Evolutionary conservation across 495 filamentous ascomycete genomes (phyloP).

Genomic region (Terfezia claveryi): DNA sequence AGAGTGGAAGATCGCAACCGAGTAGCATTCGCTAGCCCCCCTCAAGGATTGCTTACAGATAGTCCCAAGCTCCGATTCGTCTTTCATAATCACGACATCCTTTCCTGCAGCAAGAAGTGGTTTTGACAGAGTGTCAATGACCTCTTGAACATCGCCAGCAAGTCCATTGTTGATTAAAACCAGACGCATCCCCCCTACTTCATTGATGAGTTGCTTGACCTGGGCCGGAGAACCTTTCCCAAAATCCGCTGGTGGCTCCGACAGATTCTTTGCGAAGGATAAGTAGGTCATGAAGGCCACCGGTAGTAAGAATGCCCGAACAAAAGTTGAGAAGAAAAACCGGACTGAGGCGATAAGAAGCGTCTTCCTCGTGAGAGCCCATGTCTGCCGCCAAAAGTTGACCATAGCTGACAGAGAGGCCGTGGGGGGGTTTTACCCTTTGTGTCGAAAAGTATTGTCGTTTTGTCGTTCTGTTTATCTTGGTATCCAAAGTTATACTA

Average conservation of each 20-base stretch:
- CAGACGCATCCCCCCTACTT: conserved; percentile 39
- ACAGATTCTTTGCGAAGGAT: conserved; percentile 44
- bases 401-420: not conserved
- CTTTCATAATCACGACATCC: conserved; percentile 30
- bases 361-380: conserved; percentile 55
- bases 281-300: conserved; percentile 47
- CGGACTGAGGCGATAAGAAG: conserved; percentile 44
- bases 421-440: not conserved
- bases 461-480: too few relatives aligned
- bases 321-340: conserved; percentile 36
- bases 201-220: conserved; percentile 37
- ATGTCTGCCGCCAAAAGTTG: conserved; percentile 31
- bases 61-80: conserved; percentile 32
- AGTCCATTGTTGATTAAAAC: conserved; percentile 62
- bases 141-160: conserved; percentile 46
- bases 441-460: too few relatives aligned
- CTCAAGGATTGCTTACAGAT: conserved; percentile 44
- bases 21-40: conserved; percentile 51
- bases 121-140: conserved; percentile 40
- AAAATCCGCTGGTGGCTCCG: conserved; percentile 40
- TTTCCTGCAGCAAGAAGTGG: conserved; percentile 30
- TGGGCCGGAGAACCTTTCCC: conserved; percentile 39
- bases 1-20: conserved; percentile 49
- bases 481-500: too few relatives aligned
- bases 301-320: conserved; percentile 49